Conservation (phyloP, 225 moss, liverwort and hornwort species). For the Pseudisothecium myosuroides region DNA sequence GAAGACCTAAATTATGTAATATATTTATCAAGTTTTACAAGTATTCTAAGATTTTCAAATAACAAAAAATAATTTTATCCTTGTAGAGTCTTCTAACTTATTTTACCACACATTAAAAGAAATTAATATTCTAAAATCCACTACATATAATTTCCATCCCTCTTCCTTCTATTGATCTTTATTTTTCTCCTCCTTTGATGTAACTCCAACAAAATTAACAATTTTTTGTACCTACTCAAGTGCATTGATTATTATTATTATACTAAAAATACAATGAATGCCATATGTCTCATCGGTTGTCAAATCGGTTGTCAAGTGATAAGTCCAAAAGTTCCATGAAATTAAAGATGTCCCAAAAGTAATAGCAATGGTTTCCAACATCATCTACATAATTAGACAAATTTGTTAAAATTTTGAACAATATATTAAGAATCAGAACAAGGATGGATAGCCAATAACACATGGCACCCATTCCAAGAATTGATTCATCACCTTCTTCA, state of each 20-base stretch:
- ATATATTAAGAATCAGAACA: not conserved
- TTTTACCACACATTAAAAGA: not conserved
- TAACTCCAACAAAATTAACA: not conserved
- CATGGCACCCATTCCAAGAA: fast-evolving
- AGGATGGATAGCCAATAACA: not conserved
- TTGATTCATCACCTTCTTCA: not conserved
- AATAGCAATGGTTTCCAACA: not conserved
- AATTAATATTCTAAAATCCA: fast-evolving
- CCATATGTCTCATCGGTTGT: fast-evolving
- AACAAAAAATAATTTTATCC: not conserved
- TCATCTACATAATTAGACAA: not conserved
- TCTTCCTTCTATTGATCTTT: not conserved
- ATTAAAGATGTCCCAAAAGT: not conserved
- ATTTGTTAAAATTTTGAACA: not conserved
- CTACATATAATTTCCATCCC: not conserved
- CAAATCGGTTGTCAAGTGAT: fast-evolving
- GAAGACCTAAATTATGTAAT: not conserved
- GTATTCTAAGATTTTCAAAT: not conserved
- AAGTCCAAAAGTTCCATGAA: not conserved
- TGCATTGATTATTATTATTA: not conserved
- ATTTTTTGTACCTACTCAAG: not conserved
- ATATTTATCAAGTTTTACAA: not conserved
- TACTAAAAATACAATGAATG: not conserved
- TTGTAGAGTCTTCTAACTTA: not conserved
- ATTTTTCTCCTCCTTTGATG: no score